Conservation (phyloP, 148 eudicot genomes). For the Vaccinium vitisidaea region DNA sequence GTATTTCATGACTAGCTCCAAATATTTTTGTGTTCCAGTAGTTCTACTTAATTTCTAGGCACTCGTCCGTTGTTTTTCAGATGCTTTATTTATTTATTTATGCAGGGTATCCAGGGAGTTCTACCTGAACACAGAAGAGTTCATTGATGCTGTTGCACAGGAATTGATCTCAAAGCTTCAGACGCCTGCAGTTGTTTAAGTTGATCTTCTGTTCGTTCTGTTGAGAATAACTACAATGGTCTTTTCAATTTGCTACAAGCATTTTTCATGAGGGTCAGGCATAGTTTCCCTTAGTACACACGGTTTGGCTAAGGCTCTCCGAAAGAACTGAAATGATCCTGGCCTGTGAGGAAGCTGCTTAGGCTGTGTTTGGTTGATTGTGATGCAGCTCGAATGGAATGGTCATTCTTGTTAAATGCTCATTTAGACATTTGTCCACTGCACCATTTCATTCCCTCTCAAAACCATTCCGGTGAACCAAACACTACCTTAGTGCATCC, state of each 20-base stretch:
- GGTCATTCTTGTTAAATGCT: constrained; percentile 2
- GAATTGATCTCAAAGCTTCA: constrained; percentile 44
- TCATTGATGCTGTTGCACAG: constrained; percentile 60
- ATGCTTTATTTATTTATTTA: constrained; percentile 5
- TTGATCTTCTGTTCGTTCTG: background rate
- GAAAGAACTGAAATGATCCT: background rate
- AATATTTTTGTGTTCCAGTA: background rate
- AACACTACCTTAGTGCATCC: background rate
- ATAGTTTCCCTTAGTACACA: background rate
- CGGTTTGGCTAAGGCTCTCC: background rate
- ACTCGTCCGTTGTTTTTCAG: background rate
- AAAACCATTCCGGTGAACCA: background rate
- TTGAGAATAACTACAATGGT: background rate
- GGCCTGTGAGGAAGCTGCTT: background rate
- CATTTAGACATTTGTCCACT: background rate
- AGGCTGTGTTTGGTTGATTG: background rate
- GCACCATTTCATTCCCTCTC: background rate
- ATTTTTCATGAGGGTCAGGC: background rate
- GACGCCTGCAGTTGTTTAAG: constrained; percentile 25
- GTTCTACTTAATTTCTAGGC: background rate
- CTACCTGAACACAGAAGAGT: constrained; percentile 67
- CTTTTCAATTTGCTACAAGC: background rate
- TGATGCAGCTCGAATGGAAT: background rate
- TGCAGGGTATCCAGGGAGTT: constrained; percentile 60
- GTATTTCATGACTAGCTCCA: too few relatives aligned